phyloP scores from a whole-genome alignment of 2,329 filamentous ascomycete species.

The Cryphonectria radicalis region DNA sequence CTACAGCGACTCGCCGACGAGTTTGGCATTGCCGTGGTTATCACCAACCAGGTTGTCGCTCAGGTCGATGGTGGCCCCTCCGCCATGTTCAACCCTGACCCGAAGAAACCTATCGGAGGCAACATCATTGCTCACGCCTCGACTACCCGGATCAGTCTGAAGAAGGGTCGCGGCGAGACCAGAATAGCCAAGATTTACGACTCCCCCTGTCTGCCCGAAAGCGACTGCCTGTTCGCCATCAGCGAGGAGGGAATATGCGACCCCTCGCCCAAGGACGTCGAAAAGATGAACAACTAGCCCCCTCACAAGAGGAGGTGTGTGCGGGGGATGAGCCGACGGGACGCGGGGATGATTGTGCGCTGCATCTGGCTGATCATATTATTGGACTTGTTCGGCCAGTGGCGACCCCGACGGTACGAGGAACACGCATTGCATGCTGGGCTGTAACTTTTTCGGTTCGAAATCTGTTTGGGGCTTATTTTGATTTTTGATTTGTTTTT shows the following conservation, averaged over 20 bases:
- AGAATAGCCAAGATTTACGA: slow-evolving; percentile 99
- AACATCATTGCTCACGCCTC: slow-evolving; percentile 99
- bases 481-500: neutral
- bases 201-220: slow-evolving; percentile 94
- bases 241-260: slow-evolving; percentile 97
- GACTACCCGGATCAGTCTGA: slow-evolving; percentile 90
- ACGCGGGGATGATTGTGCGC: neutral
- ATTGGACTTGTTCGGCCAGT: neutral
- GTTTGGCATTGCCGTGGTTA: slow-evolving; percentile 97
- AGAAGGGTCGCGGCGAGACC: slow-evolving; percentile 94
- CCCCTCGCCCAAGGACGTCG: slow-evolving; percentile 91
- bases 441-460: neutral
- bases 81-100: slow-evolving; percentile 97
- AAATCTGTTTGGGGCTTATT: slow-evolving; percentile 13
- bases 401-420: neutral
- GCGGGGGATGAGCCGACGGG: slow-evolving; percentile 27
- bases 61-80: slow-evolving; percentile 96
- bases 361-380: neutral
- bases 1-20: slow-evolving; percentile 77
- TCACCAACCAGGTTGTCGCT: slow-evolving; percentile 97
- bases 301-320: slow-evolving; percentile 13
- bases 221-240: slow-evolving; percentile 95
- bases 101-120: slow-evolving; percentile 97
- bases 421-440: neutral
- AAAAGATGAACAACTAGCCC: slow-evolving; percentile 60